These are phyloP conservation scores for Ogataea minuta DNA, from an alignment of 805 yeast species.

Conservation along the genomic window DNA sequence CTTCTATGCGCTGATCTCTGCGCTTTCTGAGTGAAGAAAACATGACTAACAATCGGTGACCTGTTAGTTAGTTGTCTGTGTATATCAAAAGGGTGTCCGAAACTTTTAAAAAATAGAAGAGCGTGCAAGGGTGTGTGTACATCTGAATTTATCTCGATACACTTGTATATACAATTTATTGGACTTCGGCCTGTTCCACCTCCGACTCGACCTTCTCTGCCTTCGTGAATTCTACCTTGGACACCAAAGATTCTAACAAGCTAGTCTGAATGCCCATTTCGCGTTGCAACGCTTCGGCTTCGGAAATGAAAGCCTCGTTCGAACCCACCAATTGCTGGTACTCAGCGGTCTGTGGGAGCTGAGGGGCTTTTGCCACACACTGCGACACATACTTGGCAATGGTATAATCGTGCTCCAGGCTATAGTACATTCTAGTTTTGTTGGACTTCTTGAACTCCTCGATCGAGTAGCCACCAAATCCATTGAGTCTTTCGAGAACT, in stretches of 20 bases:
- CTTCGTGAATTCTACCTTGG: background rate
- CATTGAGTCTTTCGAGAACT: slow-evolving; percentile 2
- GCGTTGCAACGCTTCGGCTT: slow-evolving; percentile 16
- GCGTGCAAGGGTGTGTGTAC: slow-evolving; percentile 1
- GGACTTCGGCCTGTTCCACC: slow-evolving; percentile 1
- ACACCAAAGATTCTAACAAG: slow-evolving; percentile 11
- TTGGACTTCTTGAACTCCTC: slow-evolving; percentile 6
- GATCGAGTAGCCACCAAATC: slow-evolving; percentile 7
- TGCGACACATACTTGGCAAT: slow-evolving; percentile 17
- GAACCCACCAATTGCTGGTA: slow-evolving; percentile 10
- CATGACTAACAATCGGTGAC: slow-evolving; percentile 5
- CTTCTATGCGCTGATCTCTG: slow-evolving; percentile 14
- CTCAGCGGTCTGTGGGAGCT: slow-evolving; percentile 9
- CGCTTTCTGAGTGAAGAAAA: slow-evolving; percentile 18
- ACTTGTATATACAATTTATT: slow-evolving; percentile 1
- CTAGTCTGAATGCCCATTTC: slow-evolving; percentile 10
- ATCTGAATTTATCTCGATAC: slow-evolving; percentile 4
- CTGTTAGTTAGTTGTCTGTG: background rate
- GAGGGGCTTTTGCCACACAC: slow-evolving; percentile 14
- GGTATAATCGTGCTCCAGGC: slow-evolving; percentile 22
- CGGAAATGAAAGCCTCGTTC: slow-evolving; percentile 14
- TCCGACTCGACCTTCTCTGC: background rate
- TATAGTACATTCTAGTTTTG: slow-evolving; percentile 8
- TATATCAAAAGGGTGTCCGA: slow-evolving; percentile 1
- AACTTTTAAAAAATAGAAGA: background rate